Evolutionary conservation across 345 rosid species (phyloP).

Genomic region (Zanthoxylum bungeanum): DNA sequence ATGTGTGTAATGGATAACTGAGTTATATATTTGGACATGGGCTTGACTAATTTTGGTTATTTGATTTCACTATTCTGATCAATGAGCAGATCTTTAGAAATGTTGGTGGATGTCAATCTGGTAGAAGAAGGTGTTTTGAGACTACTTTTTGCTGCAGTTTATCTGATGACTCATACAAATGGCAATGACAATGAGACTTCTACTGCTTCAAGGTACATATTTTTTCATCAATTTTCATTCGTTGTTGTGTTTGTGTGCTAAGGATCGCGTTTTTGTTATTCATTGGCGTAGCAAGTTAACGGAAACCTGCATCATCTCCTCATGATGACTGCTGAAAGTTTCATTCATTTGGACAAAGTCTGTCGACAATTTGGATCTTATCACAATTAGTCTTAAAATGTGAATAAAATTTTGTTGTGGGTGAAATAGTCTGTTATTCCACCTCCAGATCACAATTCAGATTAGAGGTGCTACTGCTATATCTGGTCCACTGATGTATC

Average conservation of each 20-base stretch:
- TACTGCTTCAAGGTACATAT: conserved; percentile 77
- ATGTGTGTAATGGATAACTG: neutral
- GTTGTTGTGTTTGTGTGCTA: conserved; percentile 7
- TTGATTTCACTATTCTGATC: conserved; percentile 15
- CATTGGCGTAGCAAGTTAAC: neutral
- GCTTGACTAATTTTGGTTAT: neutral
- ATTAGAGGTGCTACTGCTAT: neutral
- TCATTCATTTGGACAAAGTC: neutral
- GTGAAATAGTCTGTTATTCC: neutral
- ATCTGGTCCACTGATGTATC: neutral
- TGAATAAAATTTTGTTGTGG: neutral
- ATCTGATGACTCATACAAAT: conserved; percentile 60
- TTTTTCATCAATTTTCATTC: conserved; percentile 12
- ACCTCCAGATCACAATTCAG: neutral
- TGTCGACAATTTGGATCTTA: neutral
- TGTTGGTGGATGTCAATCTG: conserved; percentile 67
- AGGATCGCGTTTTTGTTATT: conserved; percentile 1
- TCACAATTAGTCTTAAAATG: neutral
- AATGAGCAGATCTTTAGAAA: conserved; percentile 75
- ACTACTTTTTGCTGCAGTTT: conserved; percentile 70
- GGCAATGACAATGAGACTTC: conserved; percentile 73
- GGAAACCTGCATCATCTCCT: neutral
- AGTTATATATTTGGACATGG: conserved; percentile 1
- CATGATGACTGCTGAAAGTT: neutral
- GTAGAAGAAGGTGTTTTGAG: conserved; percentile 94